A percentile compares a stretch with the other conserved stretches of the same genome.
Conservation (phyloP, 1,284 basidiomycete genomes). For the Wolfiporia cocos region DNA sequence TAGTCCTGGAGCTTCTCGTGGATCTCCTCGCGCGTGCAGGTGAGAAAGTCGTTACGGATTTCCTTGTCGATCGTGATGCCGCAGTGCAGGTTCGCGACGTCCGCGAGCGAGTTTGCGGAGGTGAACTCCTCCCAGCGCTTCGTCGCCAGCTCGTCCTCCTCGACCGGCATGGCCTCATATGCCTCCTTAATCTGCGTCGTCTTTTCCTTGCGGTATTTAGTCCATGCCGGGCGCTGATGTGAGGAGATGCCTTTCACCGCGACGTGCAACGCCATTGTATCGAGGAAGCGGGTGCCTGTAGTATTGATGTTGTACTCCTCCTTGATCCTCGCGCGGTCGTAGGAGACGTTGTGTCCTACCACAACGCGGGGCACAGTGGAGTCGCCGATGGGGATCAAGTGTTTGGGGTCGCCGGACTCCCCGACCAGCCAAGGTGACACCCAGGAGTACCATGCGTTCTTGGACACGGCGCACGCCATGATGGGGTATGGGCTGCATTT, state of each 20-base stretch:
- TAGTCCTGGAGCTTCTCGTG: constrained; percentile 67
- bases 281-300: constrained; percentile 80
- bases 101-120: constrained; percentile 87
- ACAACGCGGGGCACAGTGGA: constrained; percentile 54
- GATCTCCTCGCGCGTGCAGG: constrained; percentile 58
- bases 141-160: constrained; percentile 34
- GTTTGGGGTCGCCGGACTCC: constrained; percentile 55
- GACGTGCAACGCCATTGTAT: constrained; percentile 95
- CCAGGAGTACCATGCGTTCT: constrained; percentile 93
- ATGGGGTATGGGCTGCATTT: constrained; percentile 77
- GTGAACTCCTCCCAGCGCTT: constrained; percentile 92
- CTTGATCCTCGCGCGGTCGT: constrained; percentile 79
- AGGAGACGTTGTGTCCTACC: constrained; percentile 94
- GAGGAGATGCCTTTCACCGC: constrained; percentile 94
- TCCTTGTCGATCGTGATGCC: constrained; percentile 79
- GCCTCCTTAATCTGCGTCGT: constrained; percentile 28
- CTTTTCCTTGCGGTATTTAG: constrained; percentile 65
- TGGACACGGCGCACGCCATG: constrained; percentile 86
- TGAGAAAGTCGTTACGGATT: constrained; percentile 76
- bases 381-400: constrained; percentile 74
- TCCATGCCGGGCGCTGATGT: constrained; percentile 92
- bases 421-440: constrained; percentile 89
- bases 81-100: constrained; percentile 91
- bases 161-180: constrained; percentile 26
- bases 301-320: constrained; percentile 81